Conservation (phyloP, 345 rosid genomes). For the Eucalyptus tenuipes region DNA sequence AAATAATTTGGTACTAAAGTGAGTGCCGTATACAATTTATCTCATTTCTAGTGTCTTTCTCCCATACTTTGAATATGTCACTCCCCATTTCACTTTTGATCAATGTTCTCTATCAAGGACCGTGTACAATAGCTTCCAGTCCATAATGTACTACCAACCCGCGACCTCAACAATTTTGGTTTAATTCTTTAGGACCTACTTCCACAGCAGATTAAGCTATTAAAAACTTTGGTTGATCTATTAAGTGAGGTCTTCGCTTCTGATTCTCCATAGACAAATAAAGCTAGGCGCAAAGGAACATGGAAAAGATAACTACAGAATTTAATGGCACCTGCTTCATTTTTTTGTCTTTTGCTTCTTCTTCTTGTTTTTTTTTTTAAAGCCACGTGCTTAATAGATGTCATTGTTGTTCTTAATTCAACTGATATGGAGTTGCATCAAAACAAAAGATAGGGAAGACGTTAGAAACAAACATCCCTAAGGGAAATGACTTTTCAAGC, state of each 20-base stretch:
- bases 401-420: neutral
- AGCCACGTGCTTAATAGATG: neutral
- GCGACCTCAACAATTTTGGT: neutral
- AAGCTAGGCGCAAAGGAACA: neutral
- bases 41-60: too few relatives aligned
- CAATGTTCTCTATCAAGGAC: neutral
- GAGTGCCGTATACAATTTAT: too few relatives aligned
- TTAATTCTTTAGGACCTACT: neutral
- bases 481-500: neutral
- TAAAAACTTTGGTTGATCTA: neutral
- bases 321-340: neutral
- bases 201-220: neutral
- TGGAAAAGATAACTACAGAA: neutral
- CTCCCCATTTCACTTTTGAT: neutral
- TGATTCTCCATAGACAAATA: neutral
- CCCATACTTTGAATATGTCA: neutral
- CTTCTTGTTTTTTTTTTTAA: too few relatives aligned
- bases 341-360: too few relatives aligned
- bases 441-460: neutral
- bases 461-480: neutral
- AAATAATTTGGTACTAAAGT: fast-evolving
- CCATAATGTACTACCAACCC: neutral
- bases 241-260: neutral
- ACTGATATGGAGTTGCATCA: neutral
- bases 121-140: neutral